phyloP scores from a whole-genome alignment of 257 asterid species.

The Paraleonurus japonicus region DNA sequence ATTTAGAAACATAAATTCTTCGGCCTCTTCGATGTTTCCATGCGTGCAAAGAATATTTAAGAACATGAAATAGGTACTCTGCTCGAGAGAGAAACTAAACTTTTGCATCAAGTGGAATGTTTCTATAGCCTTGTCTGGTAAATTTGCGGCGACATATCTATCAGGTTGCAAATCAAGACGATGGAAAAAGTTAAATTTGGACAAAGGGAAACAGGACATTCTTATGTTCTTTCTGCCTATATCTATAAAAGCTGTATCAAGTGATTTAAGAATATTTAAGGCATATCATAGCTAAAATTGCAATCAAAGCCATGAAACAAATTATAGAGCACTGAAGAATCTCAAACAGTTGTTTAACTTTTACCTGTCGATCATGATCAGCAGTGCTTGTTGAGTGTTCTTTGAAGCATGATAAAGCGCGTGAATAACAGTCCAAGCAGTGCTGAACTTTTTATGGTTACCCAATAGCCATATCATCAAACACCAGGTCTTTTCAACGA shows the following conservation, averaged over 20 bases:
- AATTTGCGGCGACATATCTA: slow-evolving; percentile 76
- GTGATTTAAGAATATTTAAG: not conserved
- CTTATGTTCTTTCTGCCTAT: not conserved
- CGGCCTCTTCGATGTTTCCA: slow-evolving; percentile 92
- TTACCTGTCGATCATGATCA: slow-evolving; percentile 87
- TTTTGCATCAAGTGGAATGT: slow-evolving; percentile 79
- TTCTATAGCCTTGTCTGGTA: slow-evolving; percentile 60
- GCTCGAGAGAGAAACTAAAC: slow-evolving; percentile 73
- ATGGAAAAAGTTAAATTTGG: not conserved
- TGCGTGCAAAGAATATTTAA: slow-evolving; percentile 70
- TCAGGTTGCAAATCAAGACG: slow-evolving; percentile 21
- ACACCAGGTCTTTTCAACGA: slow-evolving; percentile 57
- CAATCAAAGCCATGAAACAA: not conserved
- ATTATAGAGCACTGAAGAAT: not conserved
- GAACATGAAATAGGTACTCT: slow-evolving; percentile 52
- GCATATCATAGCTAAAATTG: not conserved
- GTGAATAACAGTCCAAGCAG: slow-evolving; percentile 82
- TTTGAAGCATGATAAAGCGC: slow-evolving; percentile 48
- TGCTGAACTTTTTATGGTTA: slow-evolving; percentile 72
- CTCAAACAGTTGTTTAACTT: not conserved
- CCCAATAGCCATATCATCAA: slow-evolving; percentile 89
- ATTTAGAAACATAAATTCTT: slow-evolving; percentile 71
- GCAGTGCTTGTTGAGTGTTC: slow-evolving; percentile 63
- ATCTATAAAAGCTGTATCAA: not conserved
- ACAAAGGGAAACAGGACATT: not conserved